These are phyloP conservation scores for Alternaria burnsii DNA, from an alignment of 2,329 filamentous ascomycete species.

Conservation along the genomic window DNA sequence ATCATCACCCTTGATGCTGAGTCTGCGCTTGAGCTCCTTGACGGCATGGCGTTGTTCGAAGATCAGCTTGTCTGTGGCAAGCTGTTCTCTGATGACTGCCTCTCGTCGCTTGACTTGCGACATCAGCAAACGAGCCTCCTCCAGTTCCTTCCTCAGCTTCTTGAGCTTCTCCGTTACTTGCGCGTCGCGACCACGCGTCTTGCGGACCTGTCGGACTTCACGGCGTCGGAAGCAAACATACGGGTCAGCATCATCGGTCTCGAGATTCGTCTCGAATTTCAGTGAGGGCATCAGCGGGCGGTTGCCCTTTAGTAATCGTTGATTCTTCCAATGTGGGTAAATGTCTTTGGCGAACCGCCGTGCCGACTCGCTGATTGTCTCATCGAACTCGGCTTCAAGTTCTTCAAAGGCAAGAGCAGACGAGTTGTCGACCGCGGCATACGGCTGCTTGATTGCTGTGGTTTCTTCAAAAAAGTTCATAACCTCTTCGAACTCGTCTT, in stretches of 20 bases:
- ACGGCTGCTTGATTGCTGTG: slow-evolving; percentile 83
- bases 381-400: slow-evolving; percentile 71
- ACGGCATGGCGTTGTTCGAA: slow-evolving; percentile 84
- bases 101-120: slow-evolving; percentile 82
- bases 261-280: slow-evolving; percentile 93
- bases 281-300: slow-evolving; percentile 77
- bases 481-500: slow-evolving; percentile 91
- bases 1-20: slow-evolving; percentile 90
- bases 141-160: slow-evolving; percentile 87
- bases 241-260: slow-evolving; percentile 94
- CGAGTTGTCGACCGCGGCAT: slow-evolving; percentile 87
- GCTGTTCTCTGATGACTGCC: slow-evolving; percentile 76
- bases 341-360: slow-evolving; percentile 75
- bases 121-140: slow-evolving; percentile 84
- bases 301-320: slow-evolving; percentile 72
- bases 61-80: slow-evolving; percentile 76
- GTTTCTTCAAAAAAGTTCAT: slow-evolving; percentile 96
- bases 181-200: slow-evolving; percentile 91
- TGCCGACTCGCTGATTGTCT: slow-evolving; percentile 62
- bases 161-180: slow-evolving; percentile 95
- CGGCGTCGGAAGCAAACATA: slow-evolving; percentile 98
- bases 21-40: slow-evolving; percentile 86
- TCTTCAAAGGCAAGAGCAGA: slow-evolving; percentile 70
- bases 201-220: slow-evolving; percentile 91
- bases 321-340: slow-evolving; percentile 88